Evolutionary conservation across 2,329 filamentous ascomycete species (phyloP), one percentile per base, ranked within the genome.

Genomic region (Ilyonectria robusta): DNA sequence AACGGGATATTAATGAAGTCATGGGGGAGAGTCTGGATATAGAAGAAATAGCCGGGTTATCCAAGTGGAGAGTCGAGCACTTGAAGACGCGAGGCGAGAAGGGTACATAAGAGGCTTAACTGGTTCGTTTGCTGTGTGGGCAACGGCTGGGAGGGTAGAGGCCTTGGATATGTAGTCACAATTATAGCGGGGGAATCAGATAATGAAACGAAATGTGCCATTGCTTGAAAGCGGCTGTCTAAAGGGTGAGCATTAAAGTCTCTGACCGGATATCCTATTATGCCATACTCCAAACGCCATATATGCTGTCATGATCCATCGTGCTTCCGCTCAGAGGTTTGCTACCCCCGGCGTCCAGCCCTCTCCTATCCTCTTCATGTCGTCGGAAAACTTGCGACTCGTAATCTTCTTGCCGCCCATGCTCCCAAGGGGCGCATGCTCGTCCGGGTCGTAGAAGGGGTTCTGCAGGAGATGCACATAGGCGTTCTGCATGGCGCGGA

Each of bases 361-460:
- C 77, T 95, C 93, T 37, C 94, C 96, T 79, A 99, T 96, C 72
- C 92, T 87, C 79, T 92, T 90, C 78, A 99, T 91, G 76, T 98
- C 94, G 17, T 90, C 88, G 57, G 90, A 87, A 80, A 99, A 99
- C 78, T 85, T 90, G 73, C 87, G 89, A 80, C 94, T 97, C 59
- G 89, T 92, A 72, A 98, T 98, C 77, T 91, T 91, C 78, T 90
- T 88, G 3, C 88, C 88, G 0, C 86, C 85, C 29, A 80, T 80
- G 0, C 86, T 87, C 1, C 80, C 80, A 4, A 84, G 79, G 55
- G 92, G 92, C 69, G 88, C 88, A 79, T 95, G 91, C 75, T 95
- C 93, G 78, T 98, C 94, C 10, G 95, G 95, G 53, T 92, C 91
- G 80, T 95, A 98, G 81, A 99, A 99, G 0, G 95, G 95, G 77